These are phyloP conservation scores for Fraxinus ornus DNA, from an alignment of 305 asterid species.

Conservation along the genomic window DNA sequence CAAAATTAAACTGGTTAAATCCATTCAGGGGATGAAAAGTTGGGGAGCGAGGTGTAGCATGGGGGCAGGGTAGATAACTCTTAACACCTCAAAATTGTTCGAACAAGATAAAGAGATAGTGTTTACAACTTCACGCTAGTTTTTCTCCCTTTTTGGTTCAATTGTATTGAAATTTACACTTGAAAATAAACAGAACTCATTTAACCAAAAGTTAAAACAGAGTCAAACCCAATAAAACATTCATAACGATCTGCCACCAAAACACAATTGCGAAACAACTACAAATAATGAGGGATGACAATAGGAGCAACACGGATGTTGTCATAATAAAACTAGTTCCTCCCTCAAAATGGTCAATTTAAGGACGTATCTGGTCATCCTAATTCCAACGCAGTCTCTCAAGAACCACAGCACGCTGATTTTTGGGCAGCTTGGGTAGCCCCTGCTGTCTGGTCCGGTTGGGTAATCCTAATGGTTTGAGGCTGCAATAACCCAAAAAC, in stretches of 20 bases:
- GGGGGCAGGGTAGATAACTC: background rate
- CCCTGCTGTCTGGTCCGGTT: background rate
- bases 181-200: background rate
- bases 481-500: slow-evolving; percentile 12
- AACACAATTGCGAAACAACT: background rate
- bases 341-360: background rate
- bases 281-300: background rate
- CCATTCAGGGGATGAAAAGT: background rate
- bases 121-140: background rate
- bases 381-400: background rate
- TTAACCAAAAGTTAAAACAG: background rate
- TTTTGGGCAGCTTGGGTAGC: slow-evolving; percentile 7
- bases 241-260: background rate
- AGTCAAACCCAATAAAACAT: background rate
- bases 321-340: background rate
- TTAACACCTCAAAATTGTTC: background rate
- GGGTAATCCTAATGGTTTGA: slow-evolving; percentile 10
- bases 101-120: background rate
- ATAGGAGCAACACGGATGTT: background rate
- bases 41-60: background rate
- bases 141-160: background rate
- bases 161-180: background rate
- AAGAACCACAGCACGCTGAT: slow-evolving; percentile 20
- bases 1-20: background rate
- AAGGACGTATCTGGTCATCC: background rate